Base-by-base conservation (phyloP, 2,329 filamentous ascomycete species). In the Calonectria leucothoes region DNA sequence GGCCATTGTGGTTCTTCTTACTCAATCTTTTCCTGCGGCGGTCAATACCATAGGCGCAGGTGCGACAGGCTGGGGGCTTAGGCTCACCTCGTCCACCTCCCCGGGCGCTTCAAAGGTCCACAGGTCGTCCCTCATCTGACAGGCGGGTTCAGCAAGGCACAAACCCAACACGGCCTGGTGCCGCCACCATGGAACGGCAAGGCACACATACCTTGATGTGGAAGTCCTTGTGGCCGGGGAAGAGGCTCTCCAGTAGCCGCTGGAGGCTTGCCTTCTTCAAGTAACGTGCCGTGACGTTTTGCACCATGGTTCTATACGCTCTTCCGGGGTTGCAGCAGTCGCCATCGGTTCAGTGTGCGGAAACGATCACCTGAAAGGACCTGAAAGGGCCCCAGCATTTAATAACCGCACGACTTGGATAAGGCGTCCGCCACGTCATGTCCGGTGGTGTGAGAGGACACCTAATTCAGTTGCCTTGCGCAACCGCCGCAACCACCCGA, bases 341-440 rank as follows among this genome's bases (percentile, higher is more conserved):
- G 20, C 52, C 31, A 35, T 57, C 20, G 23, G 31, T 35, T n/a
- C 27, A 10, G 52, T 31, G 14, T 35, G 52, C 29, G n/a, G 20
- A 23, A 35, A 55, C 20, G 6, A 23, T 10, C 29, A 57, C 20
- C 20, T 35, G 52, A 57, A 57, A 12, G 52, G 52, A 57, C 11
- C 20, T 35, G 52, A 57, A 57, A 12, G 52, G 52, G 35, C 11
- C 31, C n/a, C 52, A 23, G 20, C 11, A 31, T 57, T 57, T 57
- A 57, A 57, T 57, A 57, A n/a, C 52, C 31, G 52, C 52, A 23
- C 59, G 17, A 48, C 39, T 29, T 27, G 5, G 59, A 48, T 48
- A 64, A 64, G 59, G 59, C 59, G 59, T 31, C 39, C 37, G 59
- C 59, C 59, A 64, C 59, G 59, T 64, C 59, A 57, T 35, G 52